A percentile compares a stretch with the other conserved stretches of the same genome.
These are phyloP conservation scores for Fragilaria radians DNA, from an alignment of 108 stramenopile genomes.

Conservation along the genomic window DNA sequence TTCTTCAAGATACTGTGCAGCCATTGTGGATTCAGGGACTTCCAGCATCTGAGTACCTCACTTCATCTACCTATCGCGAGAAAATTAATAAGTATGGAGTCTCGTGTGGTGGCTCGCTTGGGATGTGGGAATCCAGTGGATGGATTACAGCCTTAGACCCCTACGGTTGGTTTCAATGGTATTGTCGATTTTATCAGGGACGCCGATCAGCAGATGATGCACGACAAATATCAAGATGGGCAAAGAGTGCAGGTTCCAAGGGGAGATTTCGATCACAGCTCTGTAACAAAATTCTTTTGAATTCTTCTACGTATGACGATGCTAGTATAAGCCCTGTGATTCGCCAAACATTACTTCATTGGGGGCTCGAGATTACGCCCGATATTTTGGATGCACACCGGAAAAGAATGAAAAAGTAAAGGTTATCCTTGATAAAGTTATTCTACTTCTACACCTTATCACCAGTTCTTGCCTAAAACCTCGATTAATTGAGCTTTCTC, in stretches of 20 bases:
- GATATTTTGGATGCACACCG: conserved; percentile 56
- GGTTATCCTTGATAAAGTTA: too few species aligned
- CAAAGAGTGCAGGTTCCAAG: conserved; percentile 70
- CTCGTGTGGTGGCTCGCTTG: conserved; percentile 88
- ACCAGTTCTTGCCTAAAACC: too few species aligned
- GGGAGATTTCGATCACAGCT: conserved; percentile 91
- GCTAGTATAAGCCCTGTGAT: conserved; percentile 85
- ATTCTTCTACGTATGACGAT: conserved; percentile 37
- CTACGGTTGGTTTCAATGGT: conserved; percentile 99
- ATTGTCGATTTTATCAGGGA: conserved; percentile 94
- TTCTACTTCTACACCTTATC: too few species aligned
- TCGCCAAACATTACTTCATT: conserved; percentile 93
- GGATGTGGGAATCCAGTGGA: conserved; percentile 89
- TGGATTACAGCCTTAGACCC: conserved; percentile 90
- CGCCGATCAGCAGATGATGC: conserved; percentile 78
- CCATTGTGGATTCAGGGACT: conserved; percentile 79
- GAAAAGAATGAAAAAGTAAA: conserved; percentile 30
- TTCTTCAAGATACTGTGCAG: conserved; percentile 47
- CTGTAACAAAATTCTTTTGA: conserved; percentile 85
- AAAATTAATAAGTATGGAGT: conserved; percentile 84
- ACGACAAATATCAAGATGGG: conserved; percentile 86
- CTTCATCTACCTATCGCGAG: conserved; percentile 56
- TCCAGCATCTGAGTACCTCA: conserved; percentile 38
- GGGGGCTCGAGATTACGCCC: conserved; percentile 89
- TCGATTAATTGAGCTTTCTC: too few species aligned